Evolutionary conservation across 192 early-diverging fungal species (phyloP).

Genomic region (Spizellomyces sp.): DNA sequence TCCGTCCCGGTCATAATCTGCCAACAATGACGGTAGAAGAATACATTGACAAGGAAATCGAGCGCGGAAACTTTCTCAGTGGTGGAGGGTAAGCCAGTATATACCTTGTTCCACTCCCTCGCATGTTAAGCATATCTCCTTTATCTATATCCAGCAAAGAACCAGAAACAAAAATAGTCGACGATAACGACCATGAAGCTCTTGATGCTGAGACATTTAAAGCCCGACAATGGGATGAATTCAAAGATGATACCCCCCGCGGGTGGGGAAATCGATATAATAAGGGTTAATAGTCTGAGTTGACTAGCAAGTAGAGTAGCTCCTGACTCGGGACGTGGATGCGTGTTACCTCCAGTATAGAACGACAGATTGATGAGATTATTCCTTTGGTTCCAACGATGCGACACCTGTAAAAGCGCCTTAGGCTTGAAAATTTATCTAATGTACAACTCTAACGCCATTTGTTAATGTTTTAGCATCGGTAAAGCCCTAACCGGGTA

Average conservation of each 20-base stretch:
- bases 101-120: too few relatives aligned
- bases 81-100: conserved; percentile 71
- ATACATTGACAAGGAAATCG: conserved; percentile 83
- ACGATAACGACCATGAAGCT: conserved; percentile 80
- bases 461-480: too few relatives aligned
- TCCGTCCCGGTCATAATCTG: conserved; percentile 78
- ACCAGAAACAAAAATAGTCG: conserved; percentile 33
- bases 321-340: too few relatives aligned
- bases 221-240: conserved; percentile 87
- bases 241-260: conserved; percentile 62
- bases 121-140: too few relatives aligned
- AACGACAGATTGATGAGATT: too few relatives aligned
- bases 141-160: neutral
- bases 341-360: too few relatives aligned
- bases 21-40: conserved; percentile 98
- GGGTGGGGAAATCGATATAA: conserved; percentile 58
- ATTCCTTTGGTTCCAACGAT: too few relatives aligned
- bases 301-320: too few relatives aligned
- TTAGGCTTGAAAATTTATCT: too few relatives aligned
- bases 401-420: too few relatives aligned
- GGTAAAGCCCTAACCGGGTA: too few relatives aligned
- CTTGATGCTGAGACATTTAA: conserved; percentile 86
- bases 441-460: too few relatives aligned
- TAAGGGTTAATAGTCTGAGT: conserved; percentile 38
- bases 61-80: conserved; percentile 84